Base-by-base conservation (phyloP, 805 yeast species). In the Kurtzmaniella cleridarum region DNA sequence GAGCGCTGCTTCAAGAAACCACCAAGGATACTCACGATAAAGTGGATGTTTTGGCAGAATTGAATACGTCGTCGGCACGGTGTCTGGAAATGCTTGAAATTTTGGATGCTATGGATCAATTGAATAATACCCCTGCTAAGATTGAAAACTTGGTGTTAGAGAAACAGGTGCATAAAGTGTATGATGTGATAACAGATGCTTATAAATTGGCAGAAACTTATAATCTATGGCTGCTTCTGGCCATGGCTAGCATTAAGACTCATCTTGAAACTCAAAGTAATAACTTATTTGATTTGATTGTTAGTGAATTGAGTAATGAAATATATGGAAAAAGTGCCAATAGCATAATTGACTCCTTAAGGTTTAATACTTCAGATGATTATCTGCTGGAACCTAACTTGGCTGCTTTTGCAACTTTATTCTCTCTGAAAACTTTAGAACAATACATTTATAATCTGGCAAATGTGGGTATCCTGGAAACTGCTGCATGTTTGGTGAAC, bases 271-370 rank as follows among this genome's bases (percentile, higher is more conserved):
- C 64, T 2, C 89, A 81, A 45, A 71, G 75, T 12, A 77, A 76
- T 41, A 71, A 74, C 31, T 62, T 90, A 23, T 81, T 83, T 50
- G 88, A 81, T 34, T 76, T 77, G 45, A 65, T 90, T 14, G 65
- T 85, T n/a, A 95, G 85, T 45, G 95, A 89, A 51, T 62, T 88
- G 31, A 80, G 78, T 42, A 73, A 71, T 34, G 81, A 85, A 40
- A 64, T 85, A n/a, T 86, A 81, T 50, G 64, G 83, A 31, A 79
- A 77, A 48, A 20, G 8, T 13, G 15, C 23, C 27, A 7, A 15
- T n/a, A 20, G 27, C 15, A 7, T 9, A 8, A 17, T 12, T 7
- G 15, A 18, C 27, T 13, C 23, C 27, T 12, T 14, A 14, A 16
- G 18, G 7, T 5, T 11, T 16, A 9, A 17, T 5, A 31, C n/a